phyloP scores from a whole-genome alignment of 73 alveolate species.

The Paramecium bursaria region DNA sequence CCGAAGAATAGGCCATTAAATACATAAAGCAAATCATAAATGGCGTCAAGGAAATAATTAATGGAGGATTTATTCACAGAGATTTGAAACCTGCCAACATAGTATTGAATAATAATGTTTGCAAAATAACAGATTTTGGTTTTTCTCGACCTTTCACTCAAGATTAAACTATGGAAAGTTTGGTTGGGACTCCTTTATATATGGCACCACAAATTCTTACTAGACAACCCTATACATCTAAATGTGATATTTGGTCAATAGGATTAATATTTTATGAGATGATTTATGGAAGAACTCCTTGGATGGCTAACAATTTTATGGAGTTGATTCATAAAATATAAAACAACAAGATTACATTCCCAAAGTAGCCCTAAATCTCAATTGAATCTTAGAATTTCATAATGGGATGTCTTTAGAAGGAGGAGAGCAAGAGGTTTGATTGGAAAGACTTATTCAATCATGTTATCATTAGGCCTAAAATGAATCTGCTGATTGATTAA shows the following conservation, averaged over 20 bases:
- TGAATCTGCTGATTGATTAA: background rate
- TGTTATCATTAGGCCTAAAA: slow-evolving; percentile 20
- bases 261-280: slow-evolving; percentile 71
- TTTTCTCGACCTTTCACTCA: slow-evolving; percentile 64
- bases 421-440: slow-evolving; percentile 17
- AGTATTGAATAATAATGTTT: slow-evolving; percentile 51
- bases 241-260: slow-evolving; percentile 72
- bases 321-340: slow-evolving; percentile 53
- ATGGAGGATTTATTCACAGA: slow-evolving; percentile 69
- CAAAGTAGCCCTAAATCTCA: slow-evolving; percentile 40
- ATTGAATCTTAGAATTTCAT: slow-evolving; percentile 10
- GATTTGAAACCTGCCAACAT: slow-evolving; percentile 80
- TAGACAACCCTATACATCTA: slow-evolving; percentile 56
- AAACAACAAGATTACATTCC: slow-evolving; percentile 24
- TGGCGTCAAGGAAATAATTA: slow-evolving; percentile 56
- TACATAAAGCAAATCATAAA: slow-evolving; percentile 30
- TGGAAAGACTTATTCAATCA: slow-evolving; percentile 42
- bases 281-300: slow-evolving; percentile 69
- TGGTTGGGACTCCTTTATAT: slow-evolving; percentile 71
- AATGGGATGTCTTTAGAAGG: slow-evolving; percentile 38
- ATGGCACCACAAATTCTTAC: slow-evolving; percentile 69
- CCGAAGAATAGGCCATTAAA: slow-evolving; percentile 56
- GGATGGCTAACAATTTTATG: slow-evolving; percentile 63
- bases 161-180: slow-evolving; percentile 63
- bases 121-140: slow-evolving; percentile 71